phyloP scores from a whole-genome alignment of 306 rosid genomes.

The Medicago arabica region DNA sequence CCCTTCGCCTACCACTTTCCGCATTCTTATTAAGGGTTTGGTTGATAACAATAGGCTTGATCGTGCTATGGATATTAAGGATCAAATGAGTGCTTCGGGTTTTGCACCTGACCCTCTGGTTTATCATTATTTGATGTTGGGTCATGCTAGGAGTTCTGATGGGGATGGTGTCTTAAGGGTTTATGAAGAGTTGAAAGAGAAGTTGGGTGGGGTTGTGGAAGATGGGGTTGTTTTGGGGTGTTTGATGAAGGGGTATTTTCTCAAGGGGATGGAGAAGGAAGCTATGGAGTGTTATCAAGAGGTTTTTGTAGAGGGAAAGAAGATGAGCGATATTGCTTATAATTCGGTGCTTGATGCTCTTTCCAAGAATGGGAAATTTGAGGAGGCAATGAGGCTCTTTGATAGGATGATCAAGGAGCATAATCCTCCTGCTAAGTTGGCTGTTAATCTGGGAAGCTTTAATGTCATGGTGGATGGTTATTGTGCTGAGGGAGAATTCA shows the following conservation, averaged over 20 bases:
- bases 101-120: slow-evolving; percentile 68
- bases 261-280: slow-evolving; percentile 83
- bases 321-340: slow-evolving; percentile 75
- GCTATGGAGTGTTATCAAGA: slow-evolving; percentile 84
- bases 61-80: slow-evolving; percentile 81
- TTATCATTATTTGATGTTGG: slow-evolving; percentile 84
- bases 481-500: slow-evolving; percentile 65
- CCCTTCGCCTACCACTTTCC: slow-evolving; percentile 81
- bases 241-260: slow-evolving; percentile 88
- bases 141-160: slow-evolving; percentile 67
- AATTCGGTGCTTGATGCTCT: slow-evolving; percentile 88
- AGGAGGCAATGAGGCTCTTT: slow-evolving; percentile 71
- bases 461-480: slow-evolving; percentile 90
- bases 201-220: slow-evolving; percentile 66
- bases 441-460: slow-evolving; percentile 88
- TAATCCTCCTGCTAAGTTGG: slow-evolving; percentile 58
- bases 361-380: slow-evolving; percentile 76
- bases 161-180: slow-evolving; percentile 66
- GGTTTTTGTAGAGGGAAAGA: slow-evolving; percentile 58
- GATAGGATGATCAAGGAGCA: slow-evolving; percentile 76
- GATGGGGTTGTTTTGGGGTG: slow-evolving; percentile 84
- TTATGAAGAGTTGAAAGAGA: slow-evolving; percentile 72
- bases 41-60: slow-evolving; percentile 74
- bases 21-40: slow-evolving; percentile 76
- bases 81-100: slow-evolving; percentile 70